Base-by-base conservation (phyloP, 2,329 filamentous ascomycete genomes). In the Cladobotryum mycophilum region DNA sequence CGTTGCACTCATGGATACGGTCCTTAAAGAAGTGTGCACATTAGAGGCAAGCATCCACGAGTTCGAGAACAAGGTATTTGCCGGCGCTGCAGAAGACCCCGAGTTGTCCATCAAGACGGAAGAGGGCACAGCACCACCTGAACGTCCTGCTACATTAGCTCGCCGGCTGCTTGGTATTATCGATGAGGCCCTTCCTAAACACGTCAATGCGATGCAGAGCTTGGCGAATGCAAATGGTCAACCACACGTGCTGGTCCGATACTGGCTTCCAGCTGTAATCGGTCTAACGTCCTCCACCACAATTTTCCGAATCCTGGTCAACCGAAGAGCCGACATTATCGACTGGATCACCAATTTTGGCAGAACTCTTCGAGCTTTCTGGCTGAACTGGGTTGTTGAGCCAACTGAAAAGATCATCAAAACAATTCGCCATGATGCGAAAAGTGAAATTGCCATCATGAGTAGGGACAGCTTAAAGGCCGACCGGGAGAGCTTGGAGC, bases 381-480 rank as follows among this genome's bases (percentile, higher is more conserved):
- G 91, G 88, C 76, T 84, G 53, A 99, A 99, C 66, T 99, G 93
- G 93, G 86, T 99, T 3, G 74, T 99, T 11, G 86, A 95, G 56
- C 93, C 93, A 0, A 76, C 83, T 1, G 82, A 82, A 60, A 92
- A 89, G 64, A 78, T 99, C 15, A 81, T 99, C 52, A 84, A 86
- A 45, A 99, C 93, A 0, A 97, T 99, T 58, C 84, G 92, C 5
- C 93, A 97, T 66, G 89, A 97, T 61, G 84, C 88, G 60, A 86
- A 84, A 58, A 96, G 89, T 64, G 92, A 97, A 64, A 92, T 99
- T 57, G 93, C 92, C 41, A 88, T 99, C 57, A 93, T 99, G 87
- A 96, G 90, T 70, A 88, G 89, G 53, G 86, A 92, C 58, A 96
- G 90, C 58, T 78, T 99, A 18, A 85, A 86, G 65, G 90, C 91